A percentile compares a stretch with the other conserved stretches of the same genome.
Evolutionary conservation across 345 rosid species (phyloP).

Genomic region (Salix caprea): DNA sequence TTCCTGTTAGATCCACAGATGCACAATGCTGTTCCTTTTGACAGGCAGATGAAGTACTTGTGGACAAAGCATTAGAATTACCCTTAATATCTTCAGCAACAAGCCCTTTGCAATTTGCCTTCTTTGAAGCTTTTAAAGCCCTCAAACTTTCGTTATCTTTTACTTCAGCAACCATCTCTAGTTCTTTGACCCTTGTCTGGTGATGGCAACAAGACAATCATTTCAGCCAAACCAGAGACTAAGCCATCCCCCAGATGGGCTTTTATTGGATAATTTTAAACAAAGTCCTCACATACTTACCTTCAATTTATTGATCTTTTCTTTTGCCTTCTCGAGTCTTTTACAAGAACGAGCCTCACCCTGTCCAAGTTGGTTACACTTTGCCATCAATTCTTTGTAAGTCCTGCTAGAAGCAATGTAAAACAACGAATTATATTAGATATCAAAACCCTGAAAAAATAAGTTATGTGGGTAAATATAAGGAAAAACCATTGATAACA

Average conservation of each 20-base stretch:
- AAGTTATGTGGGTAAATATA: neutral
- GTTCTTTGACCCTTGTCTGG: constrained; percentile 65
- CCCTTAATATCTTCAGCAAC: constrained; percentile 7
- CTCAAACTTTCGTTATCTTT: constrained; percentile 64
- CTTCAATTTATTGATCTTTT: constrained; percentile 63
- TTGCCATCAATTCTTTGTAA: constrained; percentile 80
- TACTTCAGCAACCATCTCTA: constrained; percentile 53
- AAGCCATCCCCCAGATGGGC: neutral
- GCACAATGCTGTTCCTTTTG: constrained; percentile 15
- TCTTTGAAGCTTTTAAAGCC: constrained; percentile 49
- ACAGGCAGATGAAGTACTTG: constrained; percentile 22
- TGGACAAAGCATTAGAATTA: constrained; percentile 17
- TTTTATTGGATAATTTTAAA: neutral
- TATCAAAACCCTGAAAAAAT: neutral
- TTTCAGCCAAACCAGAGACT: constrained; percentile 1
- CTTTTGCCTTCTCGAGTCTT: constrained; percentile 73
- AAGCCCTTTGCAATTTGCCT: constrained; percentile 15
- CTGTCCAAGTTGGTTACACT: constrained; percentile 84
- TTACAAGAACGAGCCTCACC: constrained; percentile 66
- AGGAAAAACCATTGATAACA: neutral
- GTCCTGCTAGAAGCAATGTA: constrained; percentile 40
- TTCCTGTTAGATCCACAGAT: constrained; percentile 22
- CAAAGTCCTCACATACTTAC: constrained; percentile 24
- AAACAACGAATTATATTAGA: neutral
- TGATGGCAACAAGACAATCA: constrained; percentile 6